phyloP scores from a whole-genome alignment of 345 rosid genomes.

The Eucalyptus polybractea region DNA sequence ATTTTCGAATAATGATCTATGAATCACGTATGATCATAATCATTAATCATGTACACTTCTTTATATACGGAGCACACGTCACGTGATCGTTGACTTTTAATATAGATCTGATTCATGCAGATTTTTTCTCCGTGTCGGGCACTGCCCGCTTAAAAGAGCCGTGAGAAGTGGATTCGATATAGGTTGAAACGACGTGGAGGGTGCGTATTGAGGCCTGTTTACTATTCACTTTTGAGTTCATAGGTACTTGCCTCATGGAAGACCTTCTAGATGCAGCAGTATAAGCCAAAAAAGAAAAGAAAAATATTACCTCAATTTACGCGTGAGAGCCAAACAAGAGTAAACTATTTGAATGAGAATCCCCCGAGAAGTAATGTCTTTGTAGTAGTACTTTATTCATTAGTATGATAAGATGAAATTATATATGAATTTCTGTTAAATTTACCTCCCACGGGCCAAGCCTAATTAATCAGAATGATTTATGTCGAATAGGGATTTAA shows the following conservation, averaged over 20 bases:
- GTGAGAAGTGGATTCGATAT: neutral
- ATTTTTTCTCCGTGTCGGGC: neutral
- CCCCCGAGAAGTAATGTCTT: neutral
- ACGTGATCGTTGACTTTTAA: neutral
- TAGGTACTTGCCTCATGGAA: neutral
- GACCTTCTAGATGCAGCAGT: neutral
- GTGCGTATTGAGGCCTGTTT: neutral
- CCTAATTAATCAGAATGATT: neutral
- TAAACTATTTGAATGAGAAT: neutral
- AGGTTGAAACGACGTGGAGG: neutral
- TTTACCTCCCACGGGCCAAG: neutral
- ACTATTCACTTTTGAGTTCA: neutral
- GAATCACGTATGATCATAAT: neutral
- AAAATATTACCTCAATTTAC: neutral
- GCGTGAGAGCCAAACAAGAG: neutral
- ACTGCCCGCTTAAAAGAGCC: neutral
- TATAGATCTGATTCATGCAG: neutral
- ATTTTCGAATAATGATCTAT: neutral
- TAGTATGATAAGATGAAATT: neutral
- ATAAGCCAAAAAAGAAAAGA: neutral
- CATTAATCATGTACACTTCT: neutral
- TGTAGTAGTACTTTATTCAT: neutral
- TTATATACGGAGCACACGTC: neutral
- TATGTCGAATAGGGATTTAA: neutral
- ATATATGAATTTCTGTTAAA: neutral